These are phyloP conservation scores for Reutealis trisperma DNA, from an alignment of 345 rosid genomes.

Conservation along the genomic window DNA sequence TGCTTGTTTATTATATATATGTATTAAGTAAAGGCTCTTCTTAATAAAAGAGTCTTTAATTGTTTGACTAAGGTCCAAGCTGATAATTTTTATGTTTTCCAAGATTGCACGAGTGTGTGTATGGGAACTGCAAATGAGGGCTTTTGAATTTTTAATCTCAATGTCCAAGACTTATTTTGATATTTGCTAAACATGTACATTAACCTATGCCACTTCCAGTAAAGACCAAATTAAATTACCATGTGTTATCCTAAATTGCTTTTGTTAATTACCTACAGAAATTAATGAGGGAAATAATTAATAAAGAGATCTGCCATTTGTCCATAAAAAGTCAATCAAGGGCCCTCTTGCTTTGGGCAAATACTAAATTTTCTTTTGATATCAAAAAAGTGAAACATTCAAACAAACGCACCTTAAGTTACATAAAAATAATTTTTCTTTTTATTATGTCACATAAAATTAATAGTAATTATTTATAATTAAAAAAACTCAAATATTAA, in stretches of 20 bases:
- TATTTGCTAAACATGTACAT: slow-evolving; percentile 13
- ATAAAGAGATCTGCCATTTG: too few species aligned
- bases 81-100: slow-evolving; percentile 12
- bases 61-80: slow-evolving; percentile 22
- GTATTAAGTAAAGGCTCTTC: too few species aligned
- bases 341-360: not conserved
- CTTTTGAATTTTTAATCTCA: slow-evolving; percentile 20
- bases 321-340: not conserved
- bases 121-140: slow-evolving; percentile 14
- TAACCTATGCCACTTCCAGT: slow-evolving; percentile 6
- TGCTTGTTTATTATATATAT: too few species aligned
- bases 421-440: too few species aligned
- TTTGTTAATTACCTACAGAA: not conserved
- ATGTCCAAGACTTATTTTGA: slow-evolving; percentile 11
- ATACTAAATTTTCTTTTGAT: too few species aligned
- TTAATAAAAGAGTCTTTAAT: too few species aligned
- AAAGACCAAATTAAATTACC: not conserved
- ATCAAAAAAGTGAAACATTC: too few species aligned
- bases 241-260: not conserved
- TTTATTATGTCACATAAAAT: too few species aligned
- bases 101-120: slow-evolving; percentile 40
- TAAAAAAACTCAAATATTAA: too few species aligned
- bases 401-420: too few species aligned
- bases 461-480: too few species aligned
- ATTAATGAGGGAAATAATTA: not conserved